phyloP scores from a whole-genome alignment of 1,284 basidiomycete genomes.

The Phylloporus gajari region DNA sequence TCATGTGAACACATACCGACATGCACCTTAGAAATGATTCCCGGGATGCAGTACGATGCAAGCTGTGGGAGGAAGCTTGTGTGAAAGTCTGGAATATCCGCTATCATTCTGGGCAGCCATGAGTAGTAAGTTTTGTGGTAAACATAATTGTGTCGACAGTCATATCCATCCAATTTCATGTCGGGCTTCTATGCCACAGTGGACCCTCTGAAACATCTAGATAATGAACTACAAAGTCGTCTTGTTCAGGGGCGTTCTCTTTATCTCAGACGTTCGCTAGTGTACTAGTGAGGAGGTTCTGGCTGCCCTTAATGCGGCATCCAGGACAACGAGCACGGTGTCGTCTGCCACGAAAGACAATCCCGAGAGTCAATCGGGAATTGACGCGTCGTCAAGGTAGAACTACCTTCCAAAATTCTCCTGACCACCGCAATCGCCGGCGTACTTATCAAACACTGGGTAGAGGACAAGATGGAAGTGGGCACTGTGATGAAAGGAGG shows the following conservation, averaged over 20 bases:
- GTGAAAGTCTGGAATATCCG: constrained; percentile 84
- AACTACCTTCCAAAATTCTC: constrained; percentile 72
- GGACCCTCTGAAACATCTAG: constrained; percentile 82
- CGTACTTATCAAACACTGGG: constrained; percentile 76
- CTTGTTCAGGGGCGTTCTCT: constrained; percentile 2
- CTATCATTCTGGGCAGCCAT: constrained; percentile 89
- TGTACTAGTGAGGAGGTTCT: constrained; percentile 82
- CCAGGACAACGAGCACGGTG: constrained; percentile 40
- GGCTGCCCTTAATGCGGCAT: constrained; percentile 67
- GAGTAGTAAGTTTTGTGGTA: constrained; percentile 63
- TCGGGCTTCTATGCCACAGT: constrained; percentile 87
- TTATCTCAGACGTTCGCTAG: constrained; percentile 82
- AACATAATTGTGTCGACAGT: constrained; percentile 40
- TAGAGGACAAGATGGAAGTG: constrained; percentile 52
- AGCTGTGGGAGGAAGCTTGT: constrained; percentile 96
- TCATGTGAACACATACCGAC: neutral
- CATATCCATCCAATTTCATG: constrained; percentile 92
- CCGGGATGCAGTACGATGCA: constrained; percentile 89
- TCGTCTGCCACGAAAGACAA: constrained; percentile 34
- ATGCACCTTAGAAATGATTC: constrained; percentile 66
- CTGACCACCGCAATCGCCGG: constrained; percentile 77
- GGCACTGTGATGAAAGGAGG: constrained; percentile 41
- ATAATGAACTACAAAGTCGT: constrained; percentile 92
- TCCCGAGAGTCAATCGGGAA: constrained; percentile 20
- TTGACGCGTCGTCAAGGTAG: constrained; percentile 34